phyloP scores from a whole-genome alignment of 164 flowering plant genomes.

The Paratinospora sagittata region DNA sequence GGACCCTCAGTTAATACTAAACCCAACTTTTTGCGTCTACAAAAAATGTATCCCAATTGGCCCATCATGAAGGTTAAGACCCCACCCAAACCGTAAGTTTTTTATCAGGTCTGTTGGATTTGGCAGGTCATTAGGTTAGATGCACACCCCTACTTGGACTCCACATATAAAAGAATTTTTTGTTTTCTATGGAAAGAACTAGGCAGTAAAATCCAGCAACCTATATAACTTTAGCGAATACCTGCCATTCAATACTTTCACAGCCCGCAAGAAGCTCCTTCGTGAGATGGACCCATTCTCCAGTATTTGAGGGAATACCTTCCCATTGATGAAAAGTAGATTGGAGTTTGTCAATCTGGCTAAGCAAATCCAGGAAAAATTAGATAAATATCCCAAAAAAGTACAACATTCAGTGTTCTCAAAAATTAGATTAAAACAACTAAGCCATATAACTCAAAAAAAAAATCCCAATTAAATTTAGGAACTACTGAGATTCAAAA shows the following conservation, averaged over 20 bases:
- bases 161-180: not conserved
- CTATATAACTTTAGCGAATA: conserved; percentile 16
- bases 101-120: too few relatives aligned
- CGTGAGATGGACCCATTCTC: conserved; percentile 42
- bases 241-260: conserved; percentile 97
- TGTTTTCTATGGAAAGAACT: too few relatives aligned
- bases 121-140: too few relatives aligned
- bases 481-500: not conserved
- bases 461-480: not conserved
- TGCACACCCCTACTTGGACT: not conserved
- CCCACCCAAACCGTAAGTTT: too few relatives aligned
- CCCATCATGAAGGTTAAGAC: too few relatives aligned
- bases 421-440: not conserved
- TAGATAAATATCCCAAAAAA: not conserved
- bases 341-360: conserved; percentile 71
- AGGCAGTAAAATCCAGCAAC: not conserved
- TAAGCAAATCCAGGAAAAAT: conserved; percentile 6
- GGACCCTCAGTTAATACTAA: too few relatives aligned
- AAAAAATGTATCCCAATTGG: too few relatives aligned
- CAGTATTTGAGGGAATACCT: conserved; percentile 36
- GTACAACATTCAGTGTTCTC: not conserved
- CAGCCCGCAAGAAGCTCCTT: conserved; percentile 60
- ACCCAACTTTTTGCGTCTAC: too few relatives aligned
- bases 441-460: not conserved
- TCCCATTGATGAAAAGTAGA: conserved; percentile 74